Evolutionary conservation across 2,329 filamentous ascomycete species (phyloP).

Genomic region (Leptographium lundbergii): DNA sequence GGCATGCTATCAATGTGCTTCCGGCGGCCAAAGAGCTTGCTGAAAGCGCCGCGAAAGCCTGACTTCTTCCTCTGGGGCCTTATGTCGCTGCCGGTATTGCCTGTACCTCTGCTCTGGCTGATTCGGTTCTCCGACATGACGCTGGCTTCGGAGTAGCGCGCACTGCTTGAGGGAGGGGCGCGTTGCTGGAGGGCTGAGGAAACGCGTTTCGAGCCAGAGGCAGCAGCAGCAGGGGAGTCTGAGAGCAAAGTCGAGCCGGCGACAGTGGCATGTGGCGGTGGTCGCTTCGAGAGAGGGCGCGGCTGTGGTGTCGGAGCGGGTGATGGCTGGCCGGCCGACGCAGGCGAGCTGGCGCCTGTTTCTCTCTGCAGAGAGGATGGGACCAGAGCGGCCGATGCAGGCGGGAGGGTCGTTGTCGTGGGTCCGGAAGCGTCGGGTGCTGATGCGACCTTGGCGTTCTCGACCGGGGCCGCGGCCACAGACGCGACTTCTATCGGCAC

Average conservation of each 20-base stretch:
- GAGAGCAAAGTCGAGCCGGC: neutral
- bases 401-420: no score
- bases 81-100: neutral
- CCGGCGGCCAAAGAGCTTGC: constrained; percentile 45
- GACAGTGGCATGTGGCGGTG: neutral
- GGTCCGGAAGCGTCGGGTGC: no score
- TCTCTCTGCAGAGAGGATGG: no score
- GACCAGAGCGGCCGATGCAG: no score
- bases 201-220: neutral
- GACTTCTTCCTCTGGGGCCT: constrained; percentile 43
- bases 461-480: no score
- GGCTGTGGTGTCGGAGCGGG: neutral
- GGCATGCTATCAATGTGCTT: constrained; percentile 30
- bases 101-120: neutral
- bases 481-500: no score
- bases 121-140: constrained; percentile 20
- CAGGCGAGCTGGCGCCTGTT: no score
- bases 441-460: no score
- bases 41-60: constrained; percentile 40
- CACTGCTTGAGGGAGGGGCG: constrained; percentile 25
- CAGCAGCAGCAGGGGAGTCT: neutral
- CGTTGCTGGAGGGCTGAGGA: constrained; percentile 13
- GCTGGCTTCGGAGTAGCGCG: constrained; percentile 37
- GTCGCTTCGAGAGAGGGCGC: neutral
- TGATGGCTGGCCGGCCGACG: no score